Evolutionary conservation across 192 early-diverging fungal species (phyloP).

Genomic region (Lobosporangium transversale): DNA sequence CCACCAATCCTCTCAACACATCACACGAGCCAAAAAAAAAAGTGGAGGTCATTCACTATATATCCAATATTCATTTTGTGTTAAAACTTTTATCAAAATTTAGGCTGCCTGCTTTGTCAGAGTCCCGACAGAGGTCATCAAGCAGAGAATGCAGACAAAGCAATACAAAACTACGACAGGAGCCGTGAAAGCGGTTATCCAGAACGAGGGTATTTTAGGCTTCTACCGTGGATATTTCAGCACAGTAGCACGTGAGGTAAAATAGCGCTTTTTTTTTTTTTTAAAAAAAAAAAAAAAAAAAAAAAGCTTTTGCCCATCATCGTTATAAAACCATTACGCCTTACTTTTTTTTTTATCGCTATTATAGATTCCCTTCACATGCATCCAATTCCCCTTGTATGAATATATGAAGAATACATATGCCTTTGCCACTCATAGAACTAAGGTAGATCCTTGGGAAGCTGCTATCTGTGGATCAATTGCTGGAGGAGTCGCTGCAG

Average conservation of each 20-base stretch:
- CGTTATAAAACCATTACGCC: neutral
- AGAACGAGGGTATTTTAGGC: slow-evolving; percentile 79
- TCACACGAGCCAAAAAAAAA: no score
- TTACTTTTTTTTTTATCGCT: neutral
- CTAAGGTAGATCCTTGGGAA: slow-evolving; percentile 74
- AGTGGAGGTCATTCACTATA: no score
- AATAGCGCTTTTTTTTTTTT: neutral
- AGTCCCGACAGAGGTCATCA: slow-evolving; percentile 96
- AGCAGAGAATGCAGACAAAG: slow-evolving; percentile 94
- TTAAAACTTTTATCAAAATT: no score
- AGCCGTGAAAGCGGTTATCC: slow-evolving; percentile 73
- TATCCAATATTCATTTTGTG: no score
- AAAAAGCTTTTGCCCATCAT: no score
- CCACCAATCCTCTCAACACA: no score
- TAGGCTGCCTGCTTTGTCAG: slow-evolving; percentile 90
- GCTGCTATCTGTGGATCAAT: slow-evolving; percentile 88
- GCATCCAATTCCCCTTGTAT: slow-evolving; percentile 96
- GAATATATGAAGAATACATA: slow-evolving; percentile 83
- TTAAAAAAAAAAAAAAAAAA: no score
- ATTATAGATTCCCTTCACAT: slow-evolving; percentile 89
- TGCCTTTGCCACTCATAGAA: slow-evolving; percentile 56
- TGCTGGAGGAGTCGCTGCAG: slow-evolving; percentile 91
- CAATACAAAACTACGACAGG: slow-evolving; percentile 69
- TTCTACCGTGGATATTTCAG: slow-evolving; percentile 94
- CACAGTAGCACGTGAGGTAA: slow-evolving; percentile 89